Percentiles rank a stretch among this genome's conserved stretches.
Evolutionary conservation across 306 rosid genomes (phyloP).

Genomic region (Styphnolobium japonicum): DNA sequence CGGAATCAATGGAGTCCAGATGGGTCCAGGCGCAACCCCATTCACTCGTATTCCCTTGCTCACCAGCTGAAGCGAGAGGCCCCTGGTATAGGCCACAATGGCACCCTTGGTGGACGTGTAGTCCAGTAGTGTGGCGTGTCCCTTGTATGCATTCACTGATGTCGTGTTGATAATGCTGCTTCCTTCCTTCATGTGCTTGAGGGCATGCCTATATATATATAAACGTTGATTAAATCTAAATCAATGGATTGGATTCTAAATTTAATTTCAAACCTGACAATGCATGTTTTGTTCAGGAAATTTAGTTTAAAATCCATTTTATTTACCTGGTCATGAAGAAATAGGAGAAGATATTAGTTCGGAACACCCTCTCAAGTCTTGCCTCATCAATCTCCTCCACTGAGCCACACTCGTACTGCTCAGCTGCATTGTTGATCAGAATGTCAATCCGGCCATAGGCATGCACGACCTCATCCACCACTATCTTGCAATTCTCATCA

Average conservation of each 20-base stretch:
- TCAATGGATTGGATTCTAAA: no score
- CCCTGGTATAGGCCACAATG: constrained; percentile 66
- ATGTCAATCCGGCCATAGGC: constrained; percentile 63
- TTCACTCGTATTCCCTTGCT: constrained; percentile 63
- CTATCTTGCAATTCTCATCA: constrained; percentile 69
- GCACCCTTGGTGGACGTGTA: constrained; percentile 76
- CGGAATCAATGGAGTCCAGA: constrained; percentile 71
- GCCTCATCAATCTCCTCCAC: constrained; percentile 71
- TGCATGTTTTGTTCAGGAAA: neutral
- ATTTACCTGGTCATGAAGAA: constrained; percentile 60
- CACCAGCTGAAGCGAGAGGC: constrained; percentile 59
- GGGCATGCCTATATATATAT: constrained; percentile 45
- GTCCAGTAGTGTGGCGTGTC: constrained; percentile 44
- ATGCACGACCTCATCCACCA: constrained; percentile 48
- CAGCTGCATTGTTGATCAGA: constrained; percentile 76
- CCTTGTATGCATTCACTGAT: constrained; percentile 68
- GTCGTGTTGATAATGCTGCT: constrained; percentile 75
- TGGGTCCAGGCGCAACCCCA: constrained; percentile 88
- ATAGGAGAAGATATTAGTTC: constrained; percentile 70
- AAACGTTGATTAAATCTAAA: neutral
- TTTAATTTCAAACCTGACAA: no score
- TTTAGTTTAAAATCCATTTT: neutral
- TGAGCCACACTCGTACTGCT: constrained; percentile 48
- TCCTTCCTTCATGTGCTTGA: constrained; percentile 82
- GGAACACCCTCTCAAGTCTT: constrained; percentile 68